Percentiles rank a stretch among this genome's conserved stretches.
phyloP scores from a whole-genome alignment of 306 rosid genomes.

The Cucurbita moschata region DNA sequence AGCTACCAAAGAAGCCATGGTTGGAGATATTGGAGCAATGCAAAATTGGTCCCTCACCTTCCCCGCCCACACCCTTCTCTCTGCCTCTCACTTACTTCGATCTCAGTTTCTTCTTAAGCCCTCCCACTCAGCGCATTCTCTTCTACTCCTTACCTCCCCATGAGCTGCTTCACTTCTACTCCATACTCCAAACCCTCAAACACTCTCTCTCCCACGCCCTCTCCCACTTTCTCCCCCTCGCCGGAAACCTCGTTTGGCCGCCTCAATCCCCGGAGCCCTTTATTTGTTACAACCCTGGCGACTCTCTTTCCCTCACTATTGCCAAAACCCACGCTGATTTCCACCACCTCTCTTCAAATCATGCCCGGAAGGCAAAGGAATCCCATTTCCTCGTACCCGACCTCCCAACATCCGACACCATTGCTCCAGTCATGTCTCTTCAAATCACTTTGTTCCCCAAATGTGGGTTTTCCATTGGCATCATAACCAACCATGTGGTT shows the following conservation, averaged over 20 bases:
- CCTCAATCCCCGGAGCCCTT: conserved; percentile 1
- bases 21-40: too few relatives aligned
- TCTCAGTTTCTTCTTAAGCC: conserved; percentile 9
- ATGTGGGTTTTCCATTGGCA: conserved; percentile 28
- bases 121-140: conserved; percentile 19
- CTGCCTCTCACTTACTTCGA: conserved; percentile 28
- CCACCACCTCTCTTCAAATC: not conserved
- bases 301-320: conserved; percentile 12
- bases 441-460: conserved; percentile 40
- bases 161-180: not conserved
- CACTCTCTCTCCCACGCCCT: conserved; percentile 30
- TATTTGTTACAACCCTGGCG: conserved; percentile 15
- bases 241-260: conserved; percentile 25
- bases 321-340: conserved; percentile 22
- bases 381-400: conserved; percentile 24
- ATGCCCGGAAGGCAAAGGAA: not conserved
- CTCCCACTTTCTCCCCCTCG: conserved; percentile 21
- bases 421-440: conserved; percentile 17
- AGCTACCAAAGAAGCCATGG: too few relatives aligned
- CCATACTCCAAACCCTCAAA: not conserved
- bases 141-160: conserved; percentile 14
- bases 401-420: not conserved
- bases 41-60: not conserved
- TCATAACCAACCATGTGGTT: conserved; percentile 26
- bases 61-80: not conserved